A percentile compares a stretch with the other conserved stretches of the same genome.
phyloP scores from a whole-genome alignment of 805 yeast genomes.

The Candida caryicola region DNA sequence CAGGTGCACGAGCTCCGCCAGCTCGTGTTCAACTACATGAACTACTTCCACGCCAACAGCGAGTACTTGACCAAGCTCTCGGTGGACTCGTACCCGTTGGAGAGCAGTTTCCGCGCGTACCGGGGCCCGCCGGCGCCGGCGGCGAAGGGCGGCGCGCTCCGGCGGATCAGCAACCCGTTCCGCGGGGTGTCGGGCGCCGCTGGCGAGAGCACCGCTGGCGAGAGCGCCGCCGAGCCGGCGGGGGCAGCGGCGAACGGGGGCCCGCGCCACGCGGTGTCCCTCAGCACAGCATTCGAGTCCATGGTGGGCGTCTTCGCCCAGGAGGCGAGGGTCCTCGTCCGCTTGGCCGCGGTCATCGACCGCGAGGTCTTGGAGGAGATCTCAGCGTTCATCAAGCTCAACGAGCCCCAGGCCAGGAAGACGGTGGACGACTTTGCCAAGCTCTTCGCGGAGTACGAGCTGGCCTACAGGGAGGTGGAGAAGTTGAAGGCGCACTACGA shows the following conservation, averaged over 20 bases:
- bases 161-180: constrained; percentile 10
- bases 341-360: constrained; percentile 34
- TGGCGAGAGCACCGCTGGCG: constrained; percentile 1
- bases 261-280: constrained; percentile 1
- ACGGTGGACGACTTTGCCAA: constrained; percentile 22
- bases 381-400: constrained; percentile 32
- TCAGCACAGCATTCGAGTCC: constrained; percentile 10
- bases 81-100: constrained; percentile 20
- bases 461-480: constrained; percentile 24
- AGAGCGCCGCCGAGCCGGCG: neutral
- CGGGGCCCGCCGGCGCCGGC: neutral
- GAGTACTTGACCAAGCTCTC: constrained; percentile 30
- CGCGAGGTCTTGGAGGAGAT: constrained; percentile 29
- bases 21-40: constrained; percentile 36
- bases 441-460: constrained; percentile 24
- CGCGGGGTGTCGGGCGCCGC: constrained; percentile 2
- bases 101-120: constrained; percentile 20
- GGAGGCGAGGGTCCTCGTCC: constrained; percentile 23
- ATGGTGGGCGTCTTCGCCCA: constrained; percentile 19
- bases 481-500: constrained; percentile 26
- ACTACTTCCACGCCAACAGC: constrained; percentile 33
- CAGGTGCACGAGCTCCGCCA: constrained; percentile 42
- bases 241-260: neutral
- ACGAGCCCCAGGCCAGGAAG: constrained; percentile 33
- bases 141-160: constrained; percentile 2